phyloP scores from a whole-genome alignment of 176 grass and related monocot species.

The Puccinellia tenuiflora region DNA sequence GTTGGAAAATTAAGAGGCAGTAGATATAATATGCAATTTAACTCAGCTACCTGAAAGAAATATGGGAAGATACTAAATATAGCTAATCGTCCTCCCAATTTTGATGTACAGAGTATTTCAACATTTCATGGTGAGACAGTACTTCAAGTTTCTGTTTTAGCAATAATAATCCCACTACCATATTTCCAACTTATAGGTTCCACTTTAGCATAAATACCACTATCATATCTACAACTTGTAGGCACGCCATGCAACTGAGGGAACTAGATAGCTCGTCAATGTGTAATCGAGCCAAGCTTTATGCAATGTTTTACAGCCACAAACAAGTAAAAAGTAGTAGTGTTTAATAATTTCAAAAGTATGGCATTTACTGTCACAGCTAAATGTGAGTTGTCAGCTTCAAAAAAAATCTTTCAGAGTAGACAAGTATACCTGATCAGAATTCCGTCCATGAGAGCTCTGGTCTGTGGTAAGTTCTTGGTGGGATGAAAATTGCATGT shows the following conservation, averaged over 20 bases:
- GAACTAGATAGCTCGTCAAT: not conserved
- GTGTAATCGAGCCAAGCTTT: not conserved
- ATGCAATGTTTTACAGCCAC: not conserved
- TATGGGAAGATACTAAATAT: conserved; percentile 20
- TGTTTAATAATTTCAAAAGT: not conserved
- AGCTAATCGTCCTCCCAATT: conserved; percentile 24
- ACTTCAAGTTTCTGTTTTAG: not conserved
- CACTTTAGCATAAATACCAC: not conserved
- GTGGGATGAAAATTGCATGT: conserved; percentile 96
- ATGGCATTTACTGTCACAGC: not conserved
- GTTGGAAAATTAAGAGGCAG: conserved; percentile 36
- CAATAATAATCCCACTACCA: not conserved
- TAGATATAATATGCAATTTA: conserved; percentile 41
- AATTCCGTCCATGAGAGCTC: conserved; percentile 80
- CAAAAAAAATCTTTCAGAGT: not conserved
- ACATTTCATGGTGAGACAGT: not conserved
- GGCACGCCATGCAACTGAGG: not conserved
- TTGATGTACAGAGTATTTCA: not conserved
- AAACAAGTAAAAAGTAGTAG: not conserved
- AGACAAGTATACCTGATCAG: conserved; percentile 73
- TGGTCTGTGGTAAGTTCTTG: conserved; percentile 96
- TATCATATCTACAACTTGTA: not conserved
- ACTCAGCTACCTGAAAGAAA: conserved; percentile 28
- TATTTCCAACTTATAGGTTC: conserved; percentile 5
- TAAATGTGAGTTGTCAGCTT: not conserved